These are phyloP conservation scores for Neurospora tetraspora DNA, from an alignment of 495 filamentous ascomycete genomes.

Conservation along the genomic window DNA sequence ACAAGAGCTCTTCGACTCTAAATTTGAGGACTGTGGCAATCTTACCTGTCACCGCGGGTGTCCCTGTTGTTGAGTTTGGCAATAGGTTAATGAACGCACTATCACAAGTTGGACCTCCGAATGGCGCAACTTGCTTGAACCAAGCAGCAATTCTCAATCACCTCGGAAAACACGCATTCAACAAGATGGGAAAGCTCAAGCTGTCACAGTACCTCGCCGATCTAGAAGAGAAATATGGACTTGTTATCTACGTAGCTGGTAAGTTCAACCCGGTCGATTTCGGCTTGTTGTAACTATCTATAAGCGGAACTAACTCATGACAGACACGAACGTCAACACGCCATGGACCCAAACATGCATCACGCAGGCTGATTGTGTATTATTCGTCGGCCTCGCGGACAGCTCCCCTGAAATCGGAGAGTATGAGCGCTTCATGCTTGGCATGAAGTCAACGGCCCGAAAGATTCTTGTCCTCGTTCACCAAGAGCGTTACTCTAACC, in stretches of 20 bases:
- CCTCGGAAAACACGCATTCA: slow-evolving; percentile 90
- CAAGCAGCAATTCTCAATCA: slow-evolving; percentile 91
- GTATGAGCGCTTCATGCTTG: slow-evolving; percentile 89
- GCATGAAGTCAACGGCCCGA: slow-evolving; percentile 92
- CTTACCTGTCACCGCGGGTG: slow-evolving; percentile 79
- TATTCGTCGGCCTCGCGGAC: slow-evolving; percentile 87
- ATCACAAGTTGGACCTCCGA: slow-evolving; percentile 74
- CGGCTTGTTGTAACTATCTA: background rate
- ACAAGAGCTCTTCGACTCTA: slow-evolving; percentile 67
- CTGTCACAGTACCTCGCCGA: slow-evolving; percentile 93
- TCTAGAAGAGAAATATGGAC: slow-evolving; percentile 91
- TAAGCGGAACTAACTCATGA: slow-evolving; percentile 18
- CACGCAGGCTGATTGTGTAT: slow-evolving; percentile 87
- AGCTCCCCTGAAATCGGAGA: slow-evolving; percentile 84
- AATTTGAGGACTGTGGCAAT: slow-evolving; percentile 92
- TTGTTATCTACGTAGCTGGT: slow-evolving; percentile 93
- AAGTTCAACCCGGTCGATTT: slow-evolving; percentile 17
- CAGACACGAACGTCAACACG: slow-evolving; percentile 83
- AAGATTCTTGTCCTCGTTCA: slow-evolving; percentile 94
- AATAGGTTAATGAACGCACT: slow-evolving; percentile 79
- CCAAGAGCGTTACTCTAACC: slow-evolving; percentile 75
- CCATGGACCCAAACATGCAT: slow-evolving; percentile 99
- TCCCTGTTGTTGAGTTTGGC: slow-evolving; percentile 93
- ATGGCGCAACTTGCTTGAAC: slow-evolving; percentile 86
- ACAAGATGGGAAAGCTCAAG: slow-evolving; percentile 93